phyloP scores from a whole-genome alignment of 2,329 filamentous ascomycete genomes.

The Claviceps humidiphila region DNA sequence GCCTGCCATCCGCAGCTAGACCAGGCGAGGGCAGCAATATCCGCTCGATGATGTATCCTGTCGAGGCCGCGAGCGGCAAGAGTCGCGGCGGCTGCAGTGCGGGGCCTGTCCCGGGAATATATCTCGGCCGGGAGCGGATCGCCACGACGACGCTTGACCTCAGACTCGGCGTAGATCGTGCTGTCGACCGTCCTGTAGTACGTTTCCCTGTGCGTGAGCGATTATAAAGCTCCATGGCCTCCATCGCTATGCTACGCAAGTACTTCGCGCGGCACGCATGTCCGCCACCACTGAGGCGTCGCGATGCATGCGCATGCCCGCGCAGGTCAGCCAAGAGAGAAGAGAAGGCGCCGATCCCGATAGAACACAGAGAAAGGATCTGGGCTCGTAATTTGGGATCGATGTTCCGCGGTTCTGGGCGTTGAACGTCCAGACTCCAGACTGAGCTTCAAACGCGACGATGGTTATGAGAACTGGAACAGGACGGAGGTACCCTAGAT shows the following conservation, averaged over 20 bases:
- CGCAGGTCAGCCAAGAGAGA: background rate
- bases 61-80: slow-evolving; percentile 34
- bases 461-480: background rate
- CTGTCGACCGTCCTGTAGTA: background rate
- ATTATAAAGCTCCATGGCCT: background rate
- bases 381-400: too few species aligned
- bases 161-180: background rate
- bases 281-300: background rate
- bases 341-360: background rate
- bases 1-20: slow-evolving; percentile 20
- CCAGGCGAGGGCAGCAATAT: slow-evolving; percentile 29
- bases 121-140: slow-evolving; percentile 14
- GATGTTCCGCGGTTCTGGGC: too few species aligned
- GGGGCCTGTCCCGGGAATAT: slow-evolving; percentile 34
- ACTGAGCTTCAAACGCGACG: background rate
- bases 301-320: background rate
- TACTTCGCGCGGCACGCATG: background rate
- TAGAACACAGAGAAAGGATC: too few species aligned
- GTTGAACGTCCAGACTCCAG: background rate
- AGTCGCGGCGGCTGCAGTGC: slow-evolving; percentile 33
- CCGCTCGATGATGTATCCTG: slow-evolving; percentile 44
- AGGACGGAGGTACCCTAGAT: too few species aligned
- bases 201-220: background rate
- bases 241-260: background rate
- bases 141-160: slow-evolving; percentile 1